Evolutionary conservation across 176 grass and related monocot species (phyloP).

Genomic region (Cenchrus americanus): DNA sequence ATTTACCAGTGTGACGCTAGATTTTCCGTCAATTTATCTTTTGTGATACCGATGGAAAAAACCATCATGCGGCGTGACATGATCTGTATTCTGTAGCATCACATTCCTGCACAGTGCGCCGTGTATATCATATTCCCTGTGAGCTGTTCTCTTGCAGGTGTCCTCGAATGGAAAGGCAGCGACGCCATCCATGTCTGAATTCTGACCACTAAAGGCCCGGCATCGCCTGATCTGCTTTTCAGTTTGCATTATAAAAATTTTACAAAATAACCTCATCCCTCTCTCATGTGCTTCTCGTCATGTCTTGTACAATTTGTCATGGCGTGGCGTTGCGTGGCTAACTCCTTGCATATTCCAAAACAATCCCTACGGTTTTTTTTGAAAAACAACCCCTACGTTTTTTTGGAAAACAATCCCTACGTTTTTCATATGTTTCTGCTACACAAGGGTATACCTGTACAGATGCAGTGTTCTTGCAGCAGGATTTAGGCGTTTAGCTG

Average conservation of each 20-base stretch:
- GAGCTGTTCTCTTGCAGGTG: constrained; percentile 11
- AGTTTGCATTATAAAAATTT: not conserved
- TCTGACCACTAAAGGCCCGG: not conserved
- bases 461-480: not conserved
- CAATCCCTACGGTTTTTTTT: no score
- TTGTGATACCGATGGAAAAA: not conserved
- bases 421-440: not conserved
- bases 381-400: no score
- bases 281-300: not conserved
- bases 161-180: constrained; percentile 5
- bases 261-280: not conserved
- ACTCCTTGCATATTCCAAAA: not conserved
- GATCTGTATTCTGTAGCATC: constrained; percentile 24
- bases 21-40: not conserved
- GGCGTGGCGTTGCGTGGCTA: not conserved
- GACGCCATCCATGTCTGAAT: constrained; percentile 10
- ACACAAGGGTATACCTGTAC: not conserved
- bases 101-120: constrained; percentile 10
- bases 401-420: no score
- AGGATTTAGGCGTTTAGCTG: not conserved
- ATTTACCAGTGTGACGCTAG: not conserved
- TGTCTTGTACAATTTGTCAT: not conserved
- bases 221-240: not conserved
- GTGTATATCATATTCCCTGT: not conserved
- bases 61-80: not conserved